Percentiles rank a stretch among this genome's conserved stretches.
These are phyloP conservation scores for Gnomoniopsis sp. DNA, from an alignment of 2,329 filamentous ascomycete genomes.

Conservation along the genomic window DNA sequence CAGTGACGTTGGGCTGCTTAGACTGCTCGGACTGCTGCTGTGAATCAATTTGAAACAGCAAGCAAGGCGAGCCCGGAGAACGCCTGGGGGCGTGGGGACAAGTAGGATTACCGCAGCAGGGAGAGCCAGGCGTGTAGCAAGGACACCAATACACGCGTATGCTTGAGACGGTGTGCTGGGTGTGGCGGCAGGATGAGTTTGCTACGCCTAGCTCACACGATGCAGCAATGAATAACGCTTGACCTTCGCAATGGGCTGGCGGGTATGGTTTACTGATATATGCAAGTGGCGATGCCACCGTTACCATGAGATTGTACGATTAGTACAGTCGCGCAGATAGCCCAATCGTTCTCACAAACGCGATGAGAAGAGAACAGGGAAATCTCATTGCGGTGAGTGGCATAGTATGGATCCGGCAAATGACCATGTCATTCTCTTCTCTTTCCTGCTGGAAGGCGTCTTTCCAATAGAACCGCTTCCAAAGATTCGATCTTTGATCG, in stretches of 20 bases:
- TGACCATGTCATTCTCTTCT: background rate
- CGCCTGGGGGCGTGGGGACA: slow-evolving; percentile 5
- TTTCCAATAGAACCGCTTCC: background rate
- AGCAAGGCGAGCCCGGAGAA: slow-evolving; percentile 6
- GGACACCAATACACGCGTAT: background rate
- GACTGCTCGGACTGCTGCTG: slow-evolving; percentile 14
- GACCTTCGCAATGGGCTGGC: background rate
- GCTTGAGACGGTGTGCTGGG: background rate
- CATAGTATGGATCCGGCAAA: background rate
- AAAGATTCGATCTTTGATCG: background rate
- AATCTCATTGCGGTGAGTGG: too few relatives aligned
- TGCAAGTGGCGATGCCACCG: too few relatives aligned
- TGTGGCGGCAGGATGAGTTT: background rate
- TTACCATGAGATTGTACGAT: too few relatives aligned
- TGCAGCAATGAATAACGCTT: background rate
- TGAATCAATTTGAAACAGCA: slow-evolving; percentile 9
- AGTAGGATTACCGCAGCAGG: background rate
- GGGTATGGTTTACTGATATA: background rate
- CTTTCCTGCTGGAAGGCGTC: background rate
- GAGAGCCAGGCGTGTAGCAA: background rate
- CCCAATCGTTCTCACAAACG: too few relatives aligned
- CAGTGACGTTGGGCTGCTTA: slow-evolving; percentile 8
- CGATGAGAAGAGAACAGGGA: too few relatives aligned
- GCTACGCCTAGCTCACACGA: background rate
- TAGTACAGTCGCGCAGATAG: too few relatives aligned